Base-by-base conservation (phyloP, 257 asterid species). In the Cordia subcordata region DNA sequence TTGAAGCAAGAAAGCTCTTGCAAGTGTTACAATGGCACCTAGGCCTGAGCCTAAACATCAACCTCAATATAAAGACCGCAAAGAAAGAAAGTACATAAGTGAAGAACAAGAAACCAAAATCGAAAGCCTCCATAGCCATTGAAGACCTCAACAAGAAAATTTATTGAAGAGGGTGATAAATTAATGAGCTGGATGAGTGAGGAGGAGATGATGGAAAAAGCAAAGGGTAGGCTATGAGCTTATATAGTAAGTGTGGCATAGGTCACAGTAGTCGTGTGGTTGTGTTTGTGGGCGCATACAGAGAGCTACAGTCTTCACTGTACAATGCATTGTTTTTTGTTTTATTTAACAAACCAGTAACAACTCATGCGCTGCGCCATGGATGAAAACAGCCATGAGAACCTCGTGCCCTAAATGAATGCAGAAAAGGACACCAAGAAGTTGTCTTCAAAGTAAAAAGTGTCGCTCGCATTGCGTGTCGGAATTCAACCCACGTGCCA, bases 21-120 rank as follows among this genome's bases (percentile, higher is more conserved):
- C 95, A 86, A 10, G 75, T 69, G n/a, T 81, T 79, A 58, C 95
- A 90, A 63, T 61, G 58, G 58, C 97, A 90, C 54, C 66, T 63
- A 5, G 95, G 89, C 66, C 71, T 89, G 14, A 77, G 11, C 46
- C 77, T 70, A 11, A 42, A 53, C 14, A 70, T 4, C 23, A 65
- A 69, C 5, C 47, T 22, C 10, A 65, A 64, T 39, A 77, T 10
- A 10, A 78, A 61, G 13, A 75, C 42, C 0, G 61, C 2, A 3
- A 58, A 27, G 35, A 77, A 58, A 21, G 55, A 17, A 12, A 72
- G 19, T 1, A 72, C 27, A 49, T 71, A 55, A n/a, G 62, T 37
- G 54, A 73, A 66, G 77, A 76, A 65, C 13, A 68, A 57, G 58
- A 70, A 16, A 23, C 21, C 52, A 60, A 67, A 50, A 52, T 61